Evolutionary conservation across 495 filamentous ascomycete species (phyloP).

Genomic region (Aspergillus kassunensis): DNA sequence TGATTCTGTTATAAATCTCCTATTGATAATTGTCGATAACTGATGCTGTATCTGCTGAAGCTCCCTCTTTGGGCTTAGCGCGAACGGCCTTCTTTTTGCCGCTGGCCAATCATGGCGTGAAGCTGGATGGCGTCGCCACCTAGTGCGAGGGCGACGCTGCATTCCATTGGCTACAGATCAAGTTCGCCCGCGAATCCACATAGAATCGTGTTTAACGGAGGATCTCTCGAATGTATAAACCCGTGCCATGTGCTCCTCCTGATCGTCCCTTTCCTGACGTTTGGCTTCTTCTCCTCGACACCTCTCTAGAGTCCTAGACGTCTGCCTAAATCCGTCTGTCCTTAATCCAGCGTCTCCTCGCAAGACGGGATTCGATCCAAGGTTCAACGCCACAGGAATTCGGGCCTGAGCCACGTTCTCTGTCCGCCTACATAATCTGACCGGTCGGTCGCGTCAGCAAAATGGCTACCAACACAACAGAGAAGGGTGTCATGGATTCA

Average conservation of each 20-base stretch:
- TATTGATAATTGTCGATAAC: too few species aligned
- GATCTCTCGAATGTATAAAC: neutral
- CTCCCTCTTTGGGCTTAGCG: slow-evolving; percentile 11
- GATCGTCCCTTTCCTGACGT: neutral
- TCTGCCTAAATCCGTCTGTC: too few species aligned
- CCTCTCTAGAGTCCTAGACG: too few species aligned
- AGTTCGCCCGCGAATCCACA: too few species aligned
- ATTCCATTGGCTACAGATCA: neutral
- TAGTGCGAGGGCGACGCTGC: neutral
- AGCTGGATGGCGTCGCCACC: too few species aligned
- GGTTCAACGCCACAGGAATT: neutral
- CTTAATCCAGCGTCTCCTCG: too few species aligned
- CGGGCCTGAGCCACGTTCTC: neutral
- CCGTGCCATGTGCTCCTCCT: neutral
- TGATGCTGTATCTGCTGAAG: slow-evolving; percentile 9
- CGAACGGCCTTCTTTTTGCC: neutral
- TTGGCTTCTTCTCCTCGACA: neutral
- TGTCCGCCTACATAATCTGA: neutral
- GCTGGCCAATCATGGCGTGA: too few species aligned
- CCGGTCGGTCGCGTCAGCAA: neutral
- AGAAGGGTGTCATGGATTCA: slow-evolving; percentile 3
- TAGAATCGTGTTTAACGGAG: neutral
- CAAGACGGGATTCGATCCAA: too few species aligned
- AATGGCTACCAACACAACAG: neutral
- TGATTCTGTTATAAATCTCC: too few species aligned